These are phyloP conservation scores for Arabidopsis lyrata DNA, from an alignment of 441 rosid species.

Conservation along the genomic window DNA sequence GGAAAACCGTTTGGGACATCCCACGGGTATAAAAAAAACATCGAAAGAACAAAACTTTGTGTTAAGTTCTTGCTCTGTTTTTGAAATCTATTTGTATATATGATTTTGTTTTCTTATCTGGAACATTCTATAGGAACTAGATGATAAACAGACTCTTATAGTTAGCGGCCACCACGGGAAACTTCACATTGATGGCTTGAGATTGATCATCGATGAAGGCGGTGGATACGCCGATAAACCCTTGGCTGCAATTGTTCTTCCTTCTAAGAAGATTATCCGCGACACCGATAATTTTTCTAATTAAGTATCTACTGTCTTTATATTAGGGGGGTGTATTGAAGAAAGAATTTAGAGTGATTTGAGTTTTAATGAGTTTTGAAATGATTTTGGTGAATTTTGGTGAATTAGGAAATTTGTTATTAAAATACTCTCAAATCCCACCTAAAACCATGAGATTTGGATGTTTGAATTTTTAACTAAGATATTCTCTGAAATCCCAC, in stretches of 20 bases:
- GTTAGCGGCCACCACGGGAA: conserved; percentile 87
- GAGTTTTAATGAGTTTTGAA: no score
- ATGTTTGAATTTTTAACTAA: no score
- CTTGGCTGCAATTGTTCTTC: conserved; percentile 74
- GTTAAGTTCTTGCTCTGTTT: conserved; percentile 19
- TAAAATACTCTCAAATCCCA: no score
- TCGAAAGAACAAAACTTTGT: conserved; percentile 1
- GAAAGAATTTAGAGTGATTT: no score
- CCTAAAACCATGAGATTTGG: no score
- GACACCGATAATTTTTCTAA: conserved; percentile 9
- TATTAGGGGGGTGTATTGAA: no score
- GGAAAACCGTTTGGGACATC: conserved; percentile 73
- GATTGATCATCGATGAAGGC: conserved; percentile 85
- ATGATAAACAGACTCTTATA: conserved; percentile 51
- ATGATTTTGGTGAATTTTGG: no score
- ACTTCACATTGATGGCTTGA: conserved; percentile 74
- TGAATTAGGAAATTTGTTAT: no score
- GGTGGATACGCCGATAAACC: conserved; percentile 75
- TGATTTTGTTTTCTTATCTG: background rate
- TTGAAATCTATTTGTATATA: background rate
- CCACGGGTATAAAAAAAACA: conserved; percentile 56
- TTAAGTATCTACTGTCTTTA: background rate
- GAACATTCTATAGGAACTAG: conserved; percentile 33
- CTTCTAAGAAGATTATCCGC: conserved; percentile 63
- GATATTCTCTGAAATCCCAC: no score